These are phyloP conservation scores for Coniochaeta sp. DNA, from an alignment of 2,329 filamentous ascomycete genomes.

Conservation along the genomic window DNA sequence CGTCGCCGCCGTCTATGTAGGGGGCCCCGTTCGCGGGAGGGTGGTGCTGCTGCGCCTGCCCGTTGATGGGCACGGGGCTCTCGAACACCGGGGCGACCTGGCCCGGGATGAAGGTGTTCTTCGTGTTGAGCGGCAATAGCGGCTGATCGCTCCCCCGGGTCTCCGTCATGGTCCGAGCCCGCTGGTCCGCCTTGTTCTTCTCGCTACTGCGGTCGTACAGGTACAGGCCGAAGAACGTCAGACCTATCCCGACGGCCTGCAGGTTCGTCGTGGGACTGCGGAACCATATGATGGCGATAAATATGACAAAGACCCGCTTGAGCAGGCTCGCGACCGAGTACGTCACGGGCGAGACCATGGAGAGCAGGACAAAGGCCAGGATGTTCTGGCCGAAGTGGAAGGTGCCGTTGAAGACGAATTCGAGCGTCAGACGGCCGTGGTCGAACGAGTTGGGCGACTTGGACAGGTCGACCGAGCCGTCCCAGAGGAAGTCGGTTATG, in stretches of 20 bases:
- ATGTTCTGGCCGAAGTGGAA: conserved; percentile 98
- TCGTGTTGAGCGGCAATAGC: conserved; percentile 59
- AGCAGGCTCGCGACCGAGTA: conserved; percentile 95
- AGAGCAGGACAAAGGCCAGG: conserved; percentile 84
- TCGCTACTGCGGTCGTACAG: conserved; percentile 91
- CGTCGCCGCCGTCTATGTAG: conserved; percentile 42
- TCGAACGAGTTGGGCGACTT: conserved; percentile 61
- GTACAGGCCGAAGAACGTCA: conserved; percentile 90
- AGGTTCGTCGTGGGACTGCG: conserved; percentile 76
- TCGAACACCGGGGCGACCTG: conserved; percentile 27
- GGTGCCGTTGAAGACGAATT: conserved; percentile 93
- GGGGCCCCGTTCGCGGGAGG: conserved; percentile 19
- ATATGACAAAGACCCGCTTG: conserved; percentile 95
- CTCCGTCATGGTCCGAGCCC: conserved; percentile 60
- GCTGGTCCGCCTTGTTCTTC: conserved; percentile 78
- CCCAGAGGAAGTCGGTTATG: conserved; percentile 68
- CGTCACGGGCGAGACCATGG: conserved; percentile 90
- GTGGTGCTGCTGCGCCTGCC: conserved; percentile 8
- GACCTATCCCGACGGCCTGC: conserved; percentile 75
- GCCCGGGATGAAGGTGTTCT: conserved; percentile 22
- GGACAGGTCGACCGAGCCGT: conserved; percentile 64
- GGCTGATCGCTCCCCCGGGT: conserved; percentile 36
- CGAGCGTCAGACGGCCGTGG: conserved; percentile 66
- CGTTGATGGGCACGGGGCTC: conserved; percentile 19
- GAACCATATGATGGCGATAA: conserved; percentile 94